Conservation (phyloP, 2,329 filamentous ascomycete species). For the Fusarium tupiense region DNA sequence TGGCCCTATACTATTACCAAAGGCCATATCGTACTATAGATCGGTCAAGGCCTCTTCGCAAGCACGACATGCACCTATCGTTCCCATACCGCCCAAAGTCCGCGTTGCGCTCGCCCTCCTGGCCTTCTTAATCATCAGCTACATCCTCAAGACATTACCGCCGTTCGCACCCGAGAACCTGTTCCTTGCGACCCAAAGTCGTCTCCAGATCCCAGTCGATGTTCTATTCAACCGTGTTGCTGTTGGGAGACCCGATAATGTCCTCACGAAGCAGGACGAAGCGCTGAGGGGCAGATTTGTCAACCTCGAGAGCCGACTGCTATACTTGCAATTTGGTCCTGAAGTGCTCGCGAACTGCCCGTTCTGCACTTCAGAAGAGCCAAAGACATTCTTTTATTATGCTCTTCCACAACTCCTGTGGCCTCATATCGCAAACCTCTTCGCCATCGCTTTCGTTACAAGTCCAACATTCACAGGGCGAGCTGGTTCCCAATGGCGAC, state of each 20-base stretch:
- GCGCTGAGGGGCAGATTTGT: constrained; percentile 74
- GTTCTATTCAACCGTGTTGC: constrained; percentile 83
- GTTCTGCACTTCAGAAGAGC: constrained; percentile 82
- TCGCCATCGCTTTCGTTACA: constrained; percentile 77
- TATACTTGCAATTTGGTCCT: constrained; percentile 88
- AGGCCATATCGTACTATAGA: constrained; percentile 72
- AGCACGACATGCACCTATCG: constrained; percentile 59
- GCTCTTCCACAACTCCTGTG: constrained; percentile 76
- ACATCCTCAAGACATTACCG: constrained; percentile 71
- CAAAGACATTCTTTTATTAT: constrained; percentile 80
- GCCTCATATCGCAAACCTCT: constrained; percentile 84
- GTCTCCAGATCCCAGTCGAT: constrained; percentile 85
- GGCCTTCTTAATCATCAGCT: constrained; percentile 55
- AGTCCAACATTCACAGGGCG: constrained; percentile 71
- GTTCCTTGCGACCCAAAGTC: constrained; percentile 79
- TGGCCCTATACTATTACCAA: constrained; percentile 77
- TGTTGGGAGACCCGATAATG: constrained; percentile 58
- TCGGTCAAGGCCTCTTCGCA: constrained; percentile 57
- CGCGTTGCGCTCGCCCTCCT: constrained; percentile 70
- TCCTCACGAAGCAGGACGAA: constrained; percentile 68
- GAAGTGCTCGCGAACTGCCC: constrained; percentile 76
- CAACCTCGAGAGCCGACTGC: constrained; percentile 75
- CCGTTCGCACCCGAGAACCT: constrained; percentile 80
- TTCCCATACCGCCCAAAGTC: constrained; percentile 63
- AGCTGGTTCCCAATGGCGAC: constrained; percentile 75